Conservation (phyloP, 1,139 yeast species). For the Debaryomyces sp. region DNA sequence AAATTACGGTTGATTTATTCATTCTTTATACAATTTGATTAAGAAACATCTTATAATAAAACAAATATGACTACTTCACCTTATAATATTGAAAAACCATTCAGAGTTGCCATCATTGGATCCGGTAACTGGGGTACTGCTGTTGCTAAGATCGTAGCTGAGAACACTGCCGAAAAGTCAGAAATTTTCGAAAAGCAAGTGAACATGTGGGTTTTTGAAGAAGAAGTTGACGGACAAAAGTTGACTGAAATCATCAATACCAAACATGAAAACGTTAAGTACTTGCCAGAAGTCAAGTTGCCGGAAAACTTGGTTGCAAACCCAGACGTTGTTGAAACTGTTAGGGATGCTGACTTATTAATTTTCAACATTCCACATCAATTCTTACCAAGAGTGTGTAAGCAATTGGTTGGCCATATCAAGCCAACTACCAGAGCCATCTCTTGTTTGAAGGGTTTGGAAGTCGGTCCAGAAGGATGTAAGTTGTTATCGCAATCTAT, state of each 20-base stretch:
- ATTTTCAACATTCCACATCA: conserved; percentile 96
- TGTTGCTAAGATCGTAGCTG: conserved; percentile 90
- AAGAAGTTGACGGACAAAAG: conserved; percentile 66
- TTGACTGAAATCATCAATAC: conserved; percentile 86
- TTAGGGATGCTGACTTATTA: conserved; percentile 74
- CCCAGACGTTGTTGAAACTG: conserved; percentile 77
- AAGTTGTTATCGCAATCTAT: conserved; percentile 76
- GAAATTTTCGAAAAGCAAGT: conserved; percentile 68
- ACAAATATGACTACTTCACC: conserved; percentile 36
- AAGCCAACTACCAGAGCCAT: conserved; percentile 75
- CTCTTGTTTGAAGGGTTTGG: conserved; percentile 91
- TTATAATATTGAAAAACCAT: conserved; percentile 42
- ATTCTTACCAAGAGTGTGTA: conserved; percentile 72
- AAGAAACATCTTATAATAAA: background rate
- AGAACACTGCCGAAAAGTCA: conserved; percentile 72
- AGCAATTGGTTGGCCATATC: conserved; percentile 75
- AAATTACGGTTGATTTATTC: background rate
- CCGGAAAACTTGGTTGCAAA: conserved; percentile 83
- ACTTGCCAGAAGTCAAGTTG: conserved; percentile 77
- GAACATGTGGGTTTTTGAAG: conserved; percentile 95
- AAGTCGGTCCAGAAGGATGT: conserved; percentile 79
- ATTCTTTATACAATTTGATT: no score
- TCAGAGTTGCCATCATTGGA: conserved; percentile 65
- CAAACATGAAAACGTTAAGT: conserved; percentile 85
- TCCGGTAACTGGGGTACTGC: conserved; percentile 96